Percentiles rank a stretch among this genome's conserved stretches.
Conservation (phyloP, 2,329 filamentous ascomycete genomes). For the Albifimbria verrucaria region DNA sequence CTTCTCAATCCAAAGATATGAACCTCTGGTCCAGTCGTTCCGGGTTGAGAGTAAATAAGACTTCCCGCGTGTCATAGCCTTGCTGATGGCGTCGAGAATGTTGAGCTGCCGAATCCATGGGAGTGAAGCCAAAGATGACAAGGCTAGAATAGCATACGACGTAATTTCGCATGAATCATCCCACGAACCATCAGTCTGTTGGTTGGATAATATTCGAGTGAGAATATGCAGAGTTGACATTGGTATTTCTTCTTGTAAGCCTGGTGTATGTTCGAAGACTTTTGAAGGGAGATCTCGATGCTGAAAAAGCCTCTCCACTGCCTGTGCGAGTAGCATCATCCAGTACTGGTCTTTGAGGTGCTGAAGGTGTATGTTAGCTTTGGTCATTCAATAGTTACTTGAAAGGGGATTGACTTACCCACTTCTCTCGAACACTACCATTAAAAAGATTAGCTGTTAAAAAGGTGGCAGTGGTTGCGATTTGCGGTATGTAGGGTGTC, state of each 20-base stretch:
- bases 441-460: conserved; percentile 9
- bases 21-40: neutral
- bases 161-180: conserved; percentile 9
- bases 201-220: conserved; percentile 7
- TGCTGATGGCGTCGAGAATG: neutral
- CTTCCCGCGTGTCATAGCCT: conserved; percentile 4
- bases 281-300: conserved; percentile 2
- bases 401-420: conserved; percentile 5
- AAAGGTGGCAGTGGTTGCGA: conserved; percentile 9
- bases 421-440: conserved; percentile 11
- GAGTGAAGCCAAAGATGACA: conserved; percentile 5
- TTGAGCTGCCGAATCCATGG: conserved; percentile 7
- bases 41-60: neutral
- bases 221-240: conserved; percentile 8
- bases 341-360: conserved; percentile 5
- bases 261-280: conserved; percentile 2
- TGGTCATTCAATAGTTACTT: conserved; percentile 3
- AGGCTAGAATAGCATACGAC: conserved; percentile 10
- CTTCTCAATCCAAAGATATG: conserved; percentile 14
- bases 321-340: conserved; percentile 8
- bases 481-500: conserved; percentile 6
- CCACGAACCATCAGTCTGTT: conserved; percentile 11
- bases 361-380: conserved; percentile 3
- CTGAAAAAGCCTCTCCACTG: conserved; percentile 5
- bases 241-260: conserved; percentile 1